Evolutionary conservation across 1,284 basidiomycete genomes (phyloP).

Genomic region (Limonomyces culmigenus): DNA sequence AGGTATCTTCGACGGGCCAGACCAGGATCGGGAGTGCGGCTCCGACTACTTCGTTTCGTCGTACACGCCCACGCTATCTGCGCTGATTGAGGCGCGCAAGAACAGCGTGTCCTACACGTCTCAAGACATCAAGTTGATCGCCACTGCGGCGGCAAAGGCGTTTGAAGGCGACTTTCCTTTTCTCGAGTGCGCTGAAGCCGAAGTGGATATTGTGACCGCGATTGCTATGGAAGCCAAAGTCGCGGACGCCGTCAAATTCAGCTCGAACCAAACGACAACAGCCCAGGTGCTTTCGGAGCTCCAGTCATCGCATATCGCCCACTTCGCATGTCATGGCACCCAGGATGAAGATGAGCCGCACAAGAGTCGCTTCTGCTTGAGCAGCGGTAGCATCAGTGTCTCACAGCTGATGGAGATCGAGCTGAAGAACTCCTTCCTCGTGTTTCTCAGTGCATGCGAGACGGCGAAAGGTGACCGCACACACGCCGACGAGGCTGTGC

Average conservation of each 20-base stretch:
- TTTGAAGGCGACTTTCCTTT: not conserved
- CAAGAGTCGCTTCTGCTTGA: not conserved
- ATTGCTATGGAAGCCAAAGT: not conserved
- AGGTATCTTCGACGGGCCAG: not conserved
- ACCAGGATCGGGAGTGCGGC: not conserved
- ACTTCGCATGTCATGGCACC: not conserved
- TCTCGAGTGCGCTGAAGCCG: not conserved
- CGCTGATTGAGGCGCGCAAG: not conserved
- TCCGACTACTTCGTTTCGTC: slow-evolving; percentile 1
- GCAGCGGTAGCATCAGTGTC: not conserved
- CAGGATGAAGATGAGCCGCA: not conserved
- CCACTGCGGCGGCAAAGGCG: not conserved
- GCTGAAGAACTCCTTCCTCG: slow-evolving; percentile 2
- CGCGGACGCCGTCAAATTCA: not conserved
- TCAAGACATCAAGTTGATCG: no score
- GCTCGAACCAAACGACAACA: no score
- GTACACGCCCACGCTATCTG: not conserved
- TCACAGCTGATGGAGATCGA: not conserved
- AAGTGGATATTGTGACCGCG: not conserved
- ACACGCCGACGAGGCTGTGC: not conserved
- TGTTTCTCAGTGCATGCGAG: slow-evolving; percentile 4
- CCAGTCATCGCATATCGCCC: not conserved
- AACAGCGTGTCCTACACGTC: no score
- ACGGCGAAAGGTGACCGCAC: not conserved
- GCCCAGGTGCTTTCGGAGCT: no score